Evolutionary conservation across 371 early-diverging fungal species (phyloP).

Genomic region (Apophysomyces ossiformis): DNA sequence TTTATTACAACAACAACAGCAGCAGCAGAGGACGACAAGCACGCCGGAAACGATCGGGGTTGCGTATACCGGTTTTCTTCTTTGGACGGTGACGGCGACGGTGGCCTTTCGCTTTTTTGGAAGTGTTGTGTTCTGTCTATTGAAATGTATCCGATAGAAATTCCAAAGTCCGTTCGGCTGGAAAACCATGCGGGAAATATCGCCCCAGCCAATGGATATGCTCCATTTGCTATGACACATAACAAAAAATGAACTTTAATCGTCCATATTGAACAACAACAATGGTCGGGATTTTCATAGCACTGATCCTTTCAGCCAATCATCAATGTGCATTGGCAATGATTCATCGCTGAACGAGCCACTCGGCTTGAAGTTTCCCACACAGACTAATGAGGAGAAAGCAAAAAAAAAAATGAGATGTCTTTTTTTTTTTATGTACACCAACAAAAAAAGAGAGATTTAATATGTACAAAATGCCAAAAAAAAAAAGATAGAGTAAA

Average conservation of each 20-base stretch:
- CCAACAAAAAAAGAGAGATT: background rate
- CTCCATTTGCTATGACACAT: constrained; percentile 7
- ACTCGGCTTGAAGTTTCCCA: constrained; percentile 1
- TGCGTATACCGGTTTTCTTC: constrained; percentile 78
- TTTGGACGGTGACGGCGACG: constrained; percentile 85
- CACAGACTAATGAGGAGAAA: no score
- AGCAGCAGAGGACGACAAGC: no score
- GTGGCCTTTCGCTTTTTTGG: constrained; percentile 81
- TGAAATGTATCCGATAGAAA: background rate
- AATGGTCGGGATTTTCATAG: background rate
- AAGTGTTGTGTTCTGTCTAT: constrained; percentile 55
- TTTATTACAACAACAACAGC: constrained; percentile 26
- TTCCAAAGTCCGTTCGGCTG: background rate
- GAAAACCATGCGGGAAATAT: background rate
- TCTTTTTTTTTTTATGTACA: no score
- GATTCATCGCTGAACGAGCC: constrained; percentile 1
- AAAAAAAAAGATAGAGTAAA: background rate
- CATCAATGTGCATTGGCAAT: background rate
- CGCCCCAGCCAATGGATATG: constrained; percentile 1
- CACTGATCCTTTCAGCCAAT: background rate
- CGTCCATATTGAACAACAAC: background rate
- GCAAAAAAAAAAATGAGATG: no score
- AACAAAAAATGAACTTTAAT: background rate
- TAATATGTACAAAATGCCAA: background rate
- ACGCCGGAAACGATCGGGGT: constrained; percentile 28